Base-by-base conservation (phyloP, 768 basidiomycete species). In the Melanogaster broomeanus region DNA sequence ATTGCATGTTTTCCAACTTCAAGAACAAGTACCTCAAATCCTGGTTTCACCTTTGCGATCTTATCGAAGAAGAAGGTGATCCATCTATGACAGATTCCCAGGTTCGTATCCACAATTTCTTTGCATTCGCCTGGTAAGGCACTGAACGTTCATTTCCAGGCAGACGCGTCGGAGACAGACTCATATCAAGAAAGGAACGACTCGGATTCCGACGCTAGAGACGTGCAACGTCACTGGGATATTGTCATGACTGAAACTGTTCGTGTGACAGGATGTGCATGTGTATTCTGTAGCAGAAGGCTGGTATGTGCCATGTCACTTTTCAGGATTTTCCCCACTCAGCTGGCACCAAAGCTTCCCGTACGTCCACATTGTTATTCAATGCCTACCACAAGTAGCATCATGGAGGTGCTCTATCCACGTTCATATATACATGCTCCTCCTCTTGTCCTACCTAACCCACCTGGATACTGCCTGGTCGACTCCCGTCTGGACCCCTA, bases 341-440 rank as follows among this genome's bases (percentile, higher is more conserved):
- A 67, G 18, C 28, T 21, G 11, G 15, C 12, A 15, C 8, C 24
- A 24, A 34, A 70, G 64, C 25, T 7, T 13, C 2, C 48, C 8
- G n/a, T 19, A 19, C 18, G 4, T 21, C 40, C 51, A 8, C 53
- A 27, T 24, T 21, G 6, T 3, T 4, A 7, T 25, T 42, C 40
- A 7, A 22, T 65, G 37, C 65, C 67, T 43, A 50, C 67, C 2
- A 53, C 53, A 18, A 49, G 51, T 21, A 61, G 52, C 33, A 38
- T 68, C 30, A 47, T 65, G 28, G 55, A 67, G n/a, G 54, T 67
- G 6, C 37, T 71, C 11, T 71, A 71, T 41, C 54, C 67, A 6
- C 53, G 60, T 0, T 60, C 62, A 16, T 61, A 56, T 52, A 33
- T 51, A 42, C n/a, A n/a, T n/a, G 55, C 42, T 44, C 39, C 16